Conservation (phyloP, 257 asterid genomes). For the Solanum okadae region DNA sequence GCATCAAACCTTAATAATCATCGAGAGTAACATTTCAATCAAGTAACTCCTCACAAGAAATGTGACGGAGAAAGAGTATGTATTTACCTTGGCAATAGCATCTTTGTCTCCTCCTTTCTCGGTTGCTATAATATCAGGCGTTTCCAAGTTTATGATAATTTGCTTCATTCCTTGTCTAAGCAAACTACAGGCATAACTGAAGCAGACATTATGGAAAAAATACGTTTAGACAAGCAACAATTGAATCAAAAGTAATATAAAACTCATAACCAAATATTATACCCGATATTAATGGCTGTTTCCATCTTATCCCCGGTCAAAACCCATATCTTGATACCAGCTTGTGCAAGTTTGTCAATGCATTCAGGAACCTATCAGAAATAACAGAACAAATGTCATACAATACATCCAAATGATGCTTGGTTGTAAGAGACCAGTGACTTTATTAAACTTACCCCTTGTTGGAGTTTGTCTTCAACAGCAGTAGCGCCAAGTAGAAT, state of each 20-base stretch:
- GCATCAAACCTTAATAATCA: background rate
- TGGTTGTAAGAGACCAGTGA: background rate
- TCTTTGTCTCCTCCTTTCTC: slow-evolving; percentile 66
- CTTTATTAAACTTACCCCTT: slow-evolving; percentile 52
- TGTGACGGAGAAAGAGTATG: background rate
- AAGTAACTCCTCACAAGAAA: background rate
- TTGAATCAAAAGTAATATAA: background rate
- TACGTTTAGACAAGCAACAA: background rate
- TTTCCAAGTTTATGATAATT: slow-evolving; percentile 53
- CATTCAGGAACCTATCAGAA: slow-evolving; percentile 78
- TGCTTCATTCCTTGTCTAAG: slow-evolving; percentile 99
- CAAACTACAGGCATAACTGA: slow-evolving; percentile 91
- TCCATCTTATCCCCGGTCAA: slow-evolving; percentile 96
- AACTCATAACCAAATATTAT: background rate
- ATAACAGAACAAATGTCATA: background rate
- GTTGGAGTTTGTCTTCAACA: slow-evolving; percentile 98
- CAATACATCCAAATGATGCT: background rate
- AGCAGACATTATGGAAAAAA: slow-evolving; percentile 23
- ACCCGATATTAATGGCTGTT: slow-evolving; percentile 96
- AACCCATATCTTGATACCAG: slow-evolving; percentile 89
- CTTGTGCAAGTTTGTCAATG: slow-evolving; percentile 92
- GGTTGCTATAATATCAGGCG: slow-evolving; percentile 56
- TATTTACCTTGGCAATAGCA: slow-evolving; percentile 60
- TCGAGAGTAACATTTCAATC: background rate
- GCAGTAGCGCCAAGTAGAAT: slow-evolving; percentile 97